Evolutionary conservation across 257 asterid species (phyloP).

Genomic region (Capsicum rhomboideum): DNA sequence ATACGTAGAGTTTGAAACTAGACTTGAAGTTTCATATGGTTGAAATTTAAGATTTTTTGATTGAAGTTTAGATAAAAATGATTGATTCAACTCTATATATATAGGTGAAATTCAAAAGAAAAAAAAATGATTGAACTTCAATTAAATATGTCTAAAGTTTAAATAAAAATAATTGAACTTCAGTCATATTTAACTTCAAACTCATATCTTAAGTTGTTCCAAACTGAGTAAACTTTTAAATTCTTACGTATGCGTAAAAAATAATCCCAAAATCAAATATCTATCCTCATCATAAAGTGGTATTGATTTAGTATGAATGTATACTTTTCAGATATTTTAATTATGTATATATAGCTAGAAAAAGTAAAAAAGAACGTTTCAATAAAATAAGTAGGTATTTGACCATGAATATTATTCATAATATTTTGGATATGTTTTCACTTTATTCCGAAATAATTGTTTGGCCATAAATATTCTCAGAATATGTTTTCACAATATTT

Average conservation of each 20-base stretch:
- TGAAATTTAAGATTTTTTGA: background rate
- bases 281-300: background rate
- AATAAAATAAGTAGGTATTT: too few relatives aligned
- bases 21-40: background rate
- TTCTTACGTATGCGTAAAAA: background rate
- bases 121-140: background rate
- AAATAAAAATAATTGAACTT: background rate
- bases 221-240: background rate
- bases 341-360: background rate
- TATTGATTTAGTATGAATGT: background rate
- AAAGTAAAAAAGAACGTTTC: too few relatives aligned
- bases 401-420: too few relatives aligned
- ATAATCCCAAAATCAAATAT: background rate
- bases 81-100: background rate
- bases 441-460: too few relatives aligned
- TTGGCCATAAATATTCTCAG: too few relatives aligned
- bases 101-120: accelerated
- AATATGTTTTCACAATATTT: too few relatives aligned
- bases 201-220: background rate
- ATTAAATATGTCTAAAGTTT: accelerated
- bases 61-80: background rate
- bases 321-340: background rate
- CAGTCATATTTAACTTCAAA: background rate
- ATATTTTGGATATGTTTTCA: too few relatives aligned
- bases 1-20: background rate